These are phyloP conservation scores for Blastobotrys mokoenaii DNA, from an alignment of 805 yeast genomes.

Conservation along the genomic window DNA sequence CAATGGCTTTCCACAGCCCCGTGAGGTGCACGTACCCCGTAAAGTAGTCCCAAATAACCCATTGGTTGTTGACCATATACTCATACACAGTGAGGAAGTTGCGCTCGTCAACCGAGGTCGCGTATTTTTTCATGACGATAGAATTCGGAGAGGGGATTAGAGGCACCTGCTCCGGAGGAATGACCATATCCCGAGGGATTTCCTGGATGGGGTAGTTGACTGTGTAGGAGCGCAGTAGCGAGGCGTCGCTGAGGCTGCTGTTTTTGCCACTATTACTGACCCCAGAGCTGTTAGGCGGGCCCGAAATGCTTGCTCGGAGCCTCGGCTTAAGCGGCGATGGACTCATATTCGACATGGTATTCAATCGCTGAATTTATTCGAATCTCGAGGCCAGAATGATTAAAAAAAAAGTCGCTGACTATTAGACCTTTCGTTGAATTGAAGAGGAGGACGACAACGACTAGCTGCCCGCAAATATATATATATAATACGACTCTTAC, in stretches of 20 bases:
- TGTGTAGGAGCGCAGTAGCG: slow-evolving; percentile 12
- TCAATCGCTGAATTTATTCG: neutral
- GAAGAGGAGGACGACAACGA: too few species aligned
- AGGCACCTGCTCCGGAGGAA: slow-evolving; percentile 13
- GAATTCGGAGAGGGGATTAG: slow-evolving; percentile 16
- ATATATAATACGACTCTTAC: too few species aligned
- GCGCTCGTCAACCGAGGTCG: slow-evolving; percentile 67
- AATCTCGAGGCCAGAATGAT: too few species aligned
- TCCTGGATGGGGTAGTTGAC: slow-evolving; percentile 23
- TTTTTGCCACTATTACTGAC: neutral
- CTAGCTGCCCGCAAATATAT: too few species aligned
- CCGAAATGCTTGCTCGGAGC: neutral
- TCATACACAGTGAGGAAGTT: slow-evolving; percentile 64
- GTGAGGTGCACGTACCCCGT: slow-evolving; percentile 84
- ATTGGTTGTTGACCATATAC: slow-evolving; percentile 56
- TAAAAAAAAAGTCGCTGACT: too few species aligned
- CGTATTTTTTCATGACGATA: slow-evolving; percentile 34
- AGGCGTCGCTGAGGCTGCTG: too few species aligned
- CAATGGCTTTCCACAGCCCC: slow-evolving; percentile 76
- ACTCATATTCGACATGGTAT: neutral
- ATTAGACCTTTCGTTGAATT: too few species aligned
- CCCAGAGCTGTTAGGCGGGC: neutral
- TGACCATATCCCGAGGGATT: slow-evolving; percentile 13
- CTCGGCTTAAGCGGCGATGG: neutral
- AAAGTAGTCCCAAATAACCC: slow-evolving; percentile 79